A percentile compares a stretch with the other conserved stretches of the same genome.
phyloP scores from a whole-genome alignment of 768 basidiomycete genomes.

The Mycena venus region DNA sequence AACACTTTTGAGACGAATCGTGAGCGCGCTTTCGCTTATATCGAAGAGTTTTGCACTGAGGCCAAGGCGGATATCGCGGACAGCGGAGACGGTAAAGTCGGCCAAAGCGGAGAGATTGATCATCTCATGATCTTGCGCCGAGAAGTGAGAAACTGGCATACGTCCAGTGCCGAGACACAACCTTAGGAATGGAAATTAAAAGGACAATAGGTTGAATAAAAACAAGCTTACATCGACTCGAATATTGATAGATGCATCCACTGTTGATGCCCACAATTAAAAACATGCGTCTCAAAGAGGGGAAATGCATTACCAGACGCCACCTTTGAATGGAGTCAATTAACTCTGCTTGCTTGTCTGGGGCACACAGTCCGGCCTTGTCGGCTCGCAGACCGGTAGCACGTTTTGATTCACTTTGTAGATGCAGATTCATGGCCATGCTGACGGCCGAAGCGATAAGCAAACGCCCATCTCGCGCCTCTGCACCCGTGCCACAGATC shows the following conservation, averaged over 20 bases:
- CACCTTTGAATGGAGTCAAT: slow-evolving; percentile 50
- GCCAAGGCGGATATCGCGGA: slow-evolving; percentile 53
- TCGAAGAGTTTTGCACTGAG: slow-evolving; percentile 52
- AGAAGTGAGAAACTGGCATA: slow-evolving; percentile 51
- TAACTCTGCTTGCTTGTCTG: slow-evolving; percentile 42
- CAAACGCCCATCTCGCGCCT: slow-evolving; percentile 53
- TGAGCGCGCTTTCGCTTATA: slow-evolving; percentile 46
- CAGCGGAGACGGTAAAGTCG: slow-evolving; percentile 33
- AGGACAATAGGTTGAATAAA: background rate
- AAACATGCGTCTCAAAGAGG: background rate
- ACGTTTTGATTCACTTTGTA: slow-evolving; percentile 52
- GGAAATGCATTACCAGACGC: slow-evolving; percentile 48
- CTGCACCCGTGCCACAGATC: slow-evolving; percentile 45
- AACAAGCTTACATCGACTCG: slow-evolving; percentile 53
- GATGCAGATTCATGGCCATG: slow-evolving; percentile 60
- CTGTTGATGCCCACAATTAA: slow-evolving; percentile 37
- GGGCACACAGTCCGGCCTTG: slow-evolving; percentile 31
- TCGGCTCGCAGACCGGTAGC: slow-evolving; percentile 44
- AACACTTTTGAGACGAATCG: slow-evolving; percentile 43
- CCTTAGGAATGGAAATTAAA: slow-evolving; percentile 36
- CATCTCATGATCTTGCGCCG: slow-evolving; percentile 44
- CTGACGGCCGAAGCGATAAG: slow-evolving; percentile 57
- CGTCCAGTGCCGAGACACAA: slow-evolving; percentile 59
- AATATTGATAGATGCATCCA: slow-evolving; percentile 54
- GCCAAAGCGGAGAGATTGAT: slow-evolving; percentile 42